Evolutionary conservation across 352 stramenopile genomes (phyloP), one percentile per base, ranked within the genome.

Genomic region (Phytopythium ostracodes): DNA sequence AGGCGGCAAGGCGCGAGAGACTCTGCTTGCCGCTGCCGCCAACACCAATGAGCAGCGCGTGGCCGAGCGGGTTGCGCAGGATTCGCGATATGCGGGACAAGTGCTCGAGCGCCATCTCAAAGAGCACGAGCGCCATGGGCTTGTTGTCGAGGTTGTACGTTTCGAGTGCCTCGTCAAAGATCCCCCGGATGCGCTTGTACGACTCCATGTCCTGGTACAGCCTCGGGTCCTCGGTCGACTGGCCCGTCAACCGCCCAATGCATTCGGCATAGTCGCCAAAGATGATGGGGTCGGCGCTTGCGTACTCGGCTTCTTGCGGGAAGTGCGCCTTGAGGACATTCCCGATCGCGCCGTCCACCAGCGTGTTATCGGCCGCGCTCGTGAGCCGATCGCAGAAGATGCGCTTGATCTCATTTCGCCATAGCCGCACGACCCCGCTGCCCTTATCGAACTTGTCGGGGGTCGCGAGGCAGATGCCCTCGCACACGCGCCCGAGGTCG

Each of bases 21-120:
- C 84, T 96, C 71, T 98, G 96, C 65, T 98, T 98, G 6, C 96
- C 96, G 67, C 84, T 97, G 0, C 96, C 95, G 18, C 96, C 96
- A 0, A 98, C 92, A 46, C 96, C 96, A 17, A 98, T 96, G 1
- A 98, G 64, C 12, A 98, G 64, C 6, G 94, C 96, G 61, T 98
- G 96, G 0, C 96, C 96, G 11, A 97, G 56, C 0, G 90, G 87
- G 59, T 98, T 96, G 7, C 89, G 78, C 43, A 98, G 94, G 59
- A 98, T 98, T 10, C 96, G 87, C 25, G 98, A 68, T 44, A 98
- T 94, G 0, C 94, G 84, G 6, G 85, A 96, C 12, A 98, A 64
- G 64, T 98, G 95, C 60, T 98, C 92, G 3, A 98, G 75, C n/a
- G 94, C 95, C 83, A 97, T 96, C 67, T 98, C 90, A 67, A 98